These are phyloP conservation scores for Xylariaceae sp. DNA, from an alignment of 2,329 filamentous ascomycete genomes.

Conservation along the genomic window DNA sequence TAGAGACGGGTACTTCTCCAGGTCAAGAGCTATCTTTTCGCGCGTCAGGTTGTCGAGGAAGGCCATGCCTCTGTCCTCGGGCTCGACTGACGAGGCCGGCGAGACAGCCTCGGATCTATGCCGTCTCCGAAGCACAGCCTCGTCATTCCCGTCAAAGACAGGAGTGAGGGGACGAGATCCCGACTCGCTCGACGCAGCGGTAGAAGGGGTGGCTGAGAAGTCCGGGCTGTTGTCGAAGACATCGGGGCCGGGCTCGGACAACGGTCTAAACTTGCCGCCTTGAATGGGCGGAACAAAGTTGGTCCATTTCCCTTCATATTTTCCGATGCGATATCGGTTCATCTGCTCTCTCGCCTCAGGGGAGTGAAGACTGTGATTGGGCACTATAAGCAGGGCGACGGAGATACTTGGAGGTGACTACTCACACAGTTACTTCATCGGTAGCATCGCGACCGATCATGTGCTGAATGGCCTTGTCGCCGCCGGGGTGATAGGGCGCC, in stretches of 20 bases:
- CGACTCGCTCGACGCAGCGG: slow-evolving; percentile 42
- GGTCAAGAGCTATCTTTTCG: slow-evolving; percentile 69
- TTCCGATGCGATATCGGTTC: slow-evolving; percentile 77
- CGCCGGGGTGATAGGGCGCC: slow-evolving; percentile 86
- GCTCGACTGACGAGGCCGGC: slow-evolving; percentile 51
- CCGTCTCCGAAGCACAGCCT: slow-evolving; percentile 30
- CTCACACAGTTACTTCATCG: slow-evolving; percentile 86
- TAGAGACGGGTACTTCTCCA: slow-evolving; percentile 73
- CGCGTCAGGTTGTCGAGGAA: slow-evolving; percentile 69
- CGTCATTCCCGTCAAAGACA: slow-evolving; percentile 45
- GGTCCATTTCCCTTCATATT: slow-evolving; percentile 72
- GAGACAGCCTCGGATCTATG: slow-evolving; percentile 45
- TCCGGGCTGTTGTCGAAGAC: slow-evolving; percentile 38
- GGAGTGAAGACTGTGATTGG: slow-evolving; percentile 68
- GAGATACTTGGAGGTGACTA: slow-evolving; percentile 17
- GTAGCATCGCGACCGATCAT: slow-evolving; percentile 94
- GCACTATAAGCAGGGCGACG: slow-evolving; percentile 11
- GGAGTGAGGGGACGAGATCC: slow-evolving; percentile 51
- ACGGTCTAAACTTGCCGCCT: slow-evolving; percentile 67
- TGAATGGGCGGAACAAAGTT: slow-evolving; percentile 92
- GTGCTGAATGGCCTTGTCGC: slow-evolving; percentile 83
- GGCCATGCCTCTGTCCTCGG: slow-evolving; percentile 49
- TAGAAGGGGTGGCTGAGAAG: slow-evolving; percentile 12
- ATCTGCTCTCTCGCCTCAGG: slow-evolving; percentile 68
- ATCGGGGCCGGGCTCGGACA: slow-evolving; percentile 35